Base-by-base conservation (phyloP, 257 asterid species). In the Oldenlandia corymbosa region DNA sequence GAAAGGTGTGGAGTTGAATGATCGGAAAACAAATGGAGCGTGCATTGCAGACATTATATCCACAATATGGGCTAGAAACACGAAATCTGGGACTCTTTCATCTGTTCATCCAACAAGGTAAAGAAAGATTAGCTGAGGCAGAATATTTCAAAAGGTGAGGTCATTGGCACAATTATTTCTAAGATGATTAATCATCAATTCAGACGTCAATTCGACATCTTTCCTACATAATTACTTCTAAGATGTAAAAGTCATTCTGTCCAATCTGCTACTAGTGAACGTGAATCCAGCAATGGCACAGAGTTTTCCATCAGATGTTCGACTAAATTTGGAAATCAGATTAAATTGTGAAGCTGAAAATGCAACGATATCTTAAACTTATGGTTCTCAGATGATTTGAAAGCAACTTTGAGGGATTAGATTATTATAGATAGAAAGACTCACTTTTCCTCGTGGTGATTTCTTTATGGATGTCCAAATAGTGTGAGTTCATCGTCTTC, bases 51-150 rank as follows among this genome's bases (percentile, higher is more conserved):
- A 83, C 84, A 83, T 84, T 27, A 86, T 73, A 68, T 93, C 99
- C 20, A 93, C 94, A 2, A 76, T 85, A 9, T 93, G 99, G 10
- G 82, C 96, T 52, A 93, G 95, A 64, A 93, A 93, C 83, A 93
- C 97, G 24, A 93, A 90, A 68, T 84, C 96, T 1, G 99, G 97
- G 30, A 78, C 94, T 66, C 82, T 79, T 76, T 84, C 85, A 57
- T 67, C 94, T 87, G 86, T 71, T 48, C 71, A 45, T 52, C 39
- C 74, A 71, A 16, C 24, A 52, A 39, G 63, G 54, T 12, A 28
- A 1, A 56, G 18, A 18, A 52, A 43, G 28, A 8, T 27, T 52
- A 13, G 39, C 57, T 2, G 27, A 64, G 37, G 43, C 14, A 49
- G 16, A 32, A 63, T 12, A 37, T 24, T 37, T 36, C 37, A 52